phyloP scores from a whole-genome alignment of 2,329 filamentous ascomycete genomes.

The Ceratocystis variospora region DNA sequence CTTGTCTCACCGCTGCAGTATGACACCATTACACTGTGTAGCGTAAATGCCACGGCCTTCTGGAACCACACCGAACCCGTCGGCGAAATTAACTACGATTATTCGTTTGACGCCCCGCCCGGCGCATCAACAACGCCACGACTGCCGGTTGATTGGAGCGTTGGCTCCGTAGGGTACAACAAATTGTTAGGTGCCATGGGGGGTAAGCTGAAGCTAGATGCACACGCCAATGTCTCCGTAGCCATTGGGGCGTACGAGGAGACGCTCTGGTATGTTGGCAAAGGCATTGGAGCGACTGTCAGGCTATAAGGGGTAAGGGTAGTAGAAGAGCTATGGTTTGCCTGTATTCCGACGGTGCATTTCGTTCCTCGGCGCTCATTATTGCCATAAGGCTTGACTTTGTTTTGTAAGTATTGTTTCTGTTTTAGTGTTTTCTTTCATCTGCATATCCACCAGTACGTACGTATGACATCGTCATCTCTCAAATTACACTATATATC shows the following conservation, averaged over 20 bases:
- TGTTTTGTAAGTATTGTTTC: conserved; percentile 3
- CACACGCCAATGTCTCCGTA: conserved; percentile 60
- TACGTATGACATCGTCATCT: no score
- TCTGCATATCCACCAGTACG: no score
- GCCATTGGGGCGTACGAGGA: conserved; percentile 63
- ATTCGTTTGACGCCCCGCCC: conserved; percentile 63
- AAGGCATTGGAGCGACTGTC: conserved; percentile 55
- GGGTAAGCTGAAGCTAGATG: conserved; percentile 64
- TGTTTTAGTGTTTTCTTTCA: neutral
- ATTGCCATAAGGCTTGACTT: neutral
- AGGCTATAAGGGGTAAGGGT: conserved; percentile 29
- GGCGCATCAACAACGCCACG: conserved; percentile 58
- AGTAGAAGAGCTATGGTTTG: neutral
- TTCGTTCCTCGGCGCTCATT: conserved; percentile 10
- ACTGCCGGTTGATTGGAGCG: conserved; percentile 68
- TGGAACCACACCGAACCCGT: conserved; percentile 70
- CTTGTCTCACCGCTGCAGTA: conserved; percentile 63
- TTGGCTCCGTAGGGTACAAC: conserved; percentile 68
- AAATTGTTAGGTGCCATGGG: conserved; percentile 68
- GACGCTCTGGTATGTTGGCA: conserved; percentile 54
- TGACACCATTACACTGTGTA: conserved; percentile 63
- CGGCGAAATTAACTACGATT: conserved; percentile 61
- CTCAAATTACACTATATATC: no score
- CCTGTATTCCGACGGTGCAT: conserved; percentile 23
- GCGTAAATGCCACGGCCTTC: conserved; percentile 69